Base-by-base conservation (phyloP, 2,329 filamentous ascomycete species). In the Trichoderma asperellum region DNA sequence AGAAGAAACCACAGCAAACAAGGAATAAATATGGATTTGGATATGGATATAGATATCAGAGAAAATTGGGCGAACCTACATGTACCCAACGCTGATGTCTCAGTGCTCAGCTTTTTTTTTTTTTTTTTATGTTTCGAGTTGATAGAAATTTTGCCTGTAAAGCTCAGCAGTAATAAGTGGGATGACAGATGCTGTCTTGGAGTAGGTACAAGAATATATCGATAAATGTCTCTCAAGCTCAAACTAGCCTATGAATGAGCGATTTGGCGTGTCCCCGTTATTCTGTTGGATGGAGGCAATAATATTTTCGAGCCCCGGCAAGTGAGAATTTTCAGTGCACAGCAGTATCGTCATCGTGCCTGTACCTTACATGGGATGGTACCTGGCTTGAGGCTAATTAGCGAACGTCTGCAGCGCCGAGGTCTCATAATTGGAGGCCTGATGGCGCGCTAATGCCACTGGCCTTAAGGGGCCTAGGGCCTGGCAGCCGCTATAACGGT, bases 161-260 rank as follows among this genome's bases (percentile, higher is more conserved):
- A 12, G 29, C 18, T 7, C 32, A n/a, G 43, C n/a, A 53, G n/a
- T 32, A 52, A n/a, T 21, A 10, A 63, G 6, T 2, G 2, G 16
- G 37, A 63, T 7, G 7, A 14, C 29, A 34, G 12, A 29, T n/a
- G 34, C 6, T 5, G 34, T 59, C 12, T 37, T 59, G 7, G 16
- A 27, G 4, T 7, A 43, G 18, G 4, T 7, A 43, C 10, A 5
- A 43, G 21, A 14, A 8, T 27, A 43, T 7, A 43, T 29, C 18
- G n/a, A 40, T 49, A 43, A 59, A 59, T 56, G 34, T 29, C 18
- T 60, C 37, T 34, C 58, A 21, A 29, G 21, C 10, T n/a, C 21
- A 34, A 56, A 32, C 40, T 43, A 35, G 35, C 24, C 49, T 29
- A 37, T 64, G 61, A 27, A 37, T 64, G 61, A 64, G 61, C 61